phyloP scores from a whole-genome alignment of 2,329 filamentous ascomycete genomes.

The Lojkania enalia region DNA sequence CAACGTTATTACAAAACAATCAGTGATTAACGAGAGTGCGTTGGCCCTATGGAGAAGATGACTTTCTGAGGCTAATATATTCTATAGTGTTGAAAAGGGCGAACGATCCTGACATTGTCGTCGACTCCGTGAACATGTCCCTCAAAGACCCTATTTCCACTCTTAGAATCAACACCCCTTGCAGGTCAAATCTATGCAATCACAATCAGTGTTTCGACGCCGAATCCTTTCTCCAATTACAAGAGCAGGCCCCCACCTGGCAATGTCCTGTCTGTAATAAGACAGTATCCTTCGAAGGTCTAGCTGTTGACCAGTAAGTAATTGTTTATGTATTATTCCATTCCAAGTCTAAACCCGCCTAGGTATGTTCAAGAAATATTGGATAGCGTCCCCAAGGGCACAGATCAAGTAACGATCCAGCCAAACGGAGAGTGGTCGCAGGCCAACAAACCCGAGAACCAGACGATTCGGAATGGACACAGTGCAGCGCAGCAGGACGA shows the following conservation, averaged over 20 bases:
- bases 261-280: constrained; percentile 94
- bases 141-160: constrained; percentile 92
- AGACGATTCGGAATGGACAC: constrained; percentile 42
- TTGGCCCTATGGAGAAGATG: constrained; percentile 13
- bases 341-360: constrained; percentile 10
- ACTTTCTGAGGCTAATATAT: constrained; percentile 9
- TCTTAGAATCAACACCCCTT: constrained; percentile 76
- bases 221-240: constrained; percentile 85
- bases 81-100: constrained; percentile 74
- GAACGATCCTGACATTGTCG: constrained; percentile 84
- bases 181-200: constrained; percentile 76
- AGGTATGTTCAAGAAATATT: constrained; percentile 90
- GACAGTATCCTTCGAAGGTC: constrained; percentile 73
- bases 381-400: constrained; percentile 66
- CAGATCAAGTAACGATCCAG: constrained; percentile 88
- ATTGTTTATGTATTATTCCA: constrained; percentile 6
- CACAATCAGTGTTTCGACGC: constrained; percentile 97
- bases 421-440: constrained; percentile 78
- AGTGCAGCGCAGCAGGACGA: constrained; percentile 17
- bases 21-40: constrained; percentile 83
- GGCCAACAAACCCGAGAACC: constrained; percentile 47
- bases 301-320: constrained; percentile 83
- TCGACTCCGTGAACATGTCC: constrained; percentile 85
- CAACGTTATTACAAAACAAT: constrained; percentile 75
- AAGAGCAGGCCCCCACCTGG: constrained; percentile 97